Evolutionary conservation across 345 rosid genomes (phyloP).

Genomic region (Eucalyptus pauciflora): DNA sequence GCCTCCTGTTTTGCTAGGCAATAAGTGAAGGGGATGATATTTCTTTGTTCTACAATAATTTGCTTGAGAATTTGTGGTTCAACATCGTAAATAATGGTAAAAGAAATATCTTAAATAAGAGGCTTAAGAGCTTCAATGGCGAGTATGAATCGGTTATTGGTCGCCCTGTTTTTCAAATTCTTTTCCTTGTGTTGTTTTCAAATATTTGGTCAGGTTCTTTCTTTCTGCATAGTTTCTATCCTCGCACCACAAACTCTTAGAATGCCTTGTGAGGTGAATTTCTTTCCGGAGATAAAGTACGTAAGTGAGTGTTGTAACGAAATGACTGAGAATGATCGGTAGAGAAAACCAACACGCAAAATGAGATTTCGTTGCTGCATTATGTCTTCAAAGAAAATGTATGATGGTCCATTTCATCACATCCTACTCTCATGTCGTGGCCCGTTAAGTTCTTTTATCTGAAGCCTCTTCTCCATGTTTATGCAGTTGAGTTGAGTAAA

Average conservation of each 20-base stretch:
- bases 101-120: neutral
- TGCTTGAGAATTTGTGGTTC: neutral
- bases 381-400: neutral
- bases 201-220: neutral
- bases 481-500: constrained; percentile 39
- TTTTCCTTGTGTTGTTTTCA: neutral
- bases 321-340: neutral
- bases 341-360: neutral
- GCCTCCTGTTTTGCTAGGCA: neutral
- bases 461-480: neutral
- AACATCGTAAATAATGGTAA: neutral
- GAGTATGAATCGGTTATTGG: neutral
- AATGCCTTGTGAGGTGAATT: neutral
- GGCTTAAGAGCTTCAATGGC: neutral
- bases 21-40: neutral
- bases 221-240: neutral
- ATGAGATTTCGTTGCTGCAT: neutral
- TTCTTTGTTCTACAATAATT: neutral
- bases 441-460: neutral
- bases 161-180: neutral
- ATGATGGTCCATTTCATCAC: too few species aligned
- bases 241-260: neutral
- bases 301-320: neutral
- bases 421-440: too few species aligned
- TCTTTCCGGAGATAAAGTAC: neutral